Evolutionary conservation across 352 stramenopile species (phyloP).

Genomic region (Phytopythium boreale): DNA sequence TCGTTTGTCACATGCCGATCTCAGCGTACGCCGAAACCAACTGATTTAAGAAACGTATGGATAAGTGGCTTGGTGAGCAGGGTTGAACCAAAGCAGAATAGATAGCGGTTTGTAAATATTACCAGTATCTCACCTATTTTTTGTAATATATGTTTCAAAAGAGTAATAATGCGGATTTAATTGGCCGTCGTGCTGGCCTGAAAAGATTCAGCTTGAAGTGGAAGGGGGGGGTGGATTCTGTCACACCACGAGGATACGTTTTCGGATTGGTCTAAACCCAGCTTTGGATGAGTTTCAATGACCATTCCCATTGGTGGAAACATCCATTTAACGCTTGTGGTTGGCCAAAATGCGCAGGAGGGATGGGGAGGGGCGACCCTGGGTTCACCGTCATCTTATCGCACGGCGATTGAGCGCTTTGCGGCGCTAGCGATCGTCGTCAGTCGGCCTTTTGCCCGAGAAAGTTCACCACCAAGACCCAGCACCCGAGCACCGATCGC

Average conservation of each 20-base stretch:
- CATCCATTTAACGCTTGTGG: background rate
- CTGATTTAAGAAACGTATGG: no score
- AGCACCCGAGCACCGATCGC: background rate
- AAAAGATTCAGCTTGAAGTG: conserved; percentile 11
- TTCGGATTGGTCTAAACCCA: conserved; percentile 1
- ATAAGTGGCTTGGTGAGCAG: no score
- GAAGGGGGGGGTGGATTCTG: no score
- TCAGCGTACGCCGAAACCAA: no score
- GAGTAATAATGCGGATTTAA: background rate
- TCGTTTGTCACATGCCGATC: no score
- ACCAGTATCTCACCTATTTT: background rate
- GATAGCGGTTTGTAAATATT: background rate
- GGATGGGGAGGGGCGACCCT: conserved; percentile 2
- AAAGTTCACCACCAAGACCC: conserved; percentile 2
- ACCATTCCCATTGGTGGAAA: background rate
- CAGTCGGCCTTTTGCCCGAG: conserved; percentile 9
- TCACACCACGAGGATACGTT: conserved; percentile 1
- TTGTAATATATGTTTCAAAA: background rate
- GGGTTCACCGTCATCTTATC: conserved; percentile 2
- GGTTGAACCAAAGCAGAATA: no score
- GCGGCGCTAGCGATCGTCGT: conserved; percentile 3
- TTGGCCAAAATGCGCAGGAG: background rate
- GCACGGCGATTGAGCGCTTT: no score
- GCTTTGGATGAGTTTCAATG: conserved; percentile 5
- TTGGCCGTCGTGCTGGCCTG: no score